Percentiles rank a stretch among this genome's conserved stretches.
These are phyloP conservation scores for Phalaenopsis hybrid DNA, from an alignment of 116 monocot species.

Conservation along the genomic window DNA sequence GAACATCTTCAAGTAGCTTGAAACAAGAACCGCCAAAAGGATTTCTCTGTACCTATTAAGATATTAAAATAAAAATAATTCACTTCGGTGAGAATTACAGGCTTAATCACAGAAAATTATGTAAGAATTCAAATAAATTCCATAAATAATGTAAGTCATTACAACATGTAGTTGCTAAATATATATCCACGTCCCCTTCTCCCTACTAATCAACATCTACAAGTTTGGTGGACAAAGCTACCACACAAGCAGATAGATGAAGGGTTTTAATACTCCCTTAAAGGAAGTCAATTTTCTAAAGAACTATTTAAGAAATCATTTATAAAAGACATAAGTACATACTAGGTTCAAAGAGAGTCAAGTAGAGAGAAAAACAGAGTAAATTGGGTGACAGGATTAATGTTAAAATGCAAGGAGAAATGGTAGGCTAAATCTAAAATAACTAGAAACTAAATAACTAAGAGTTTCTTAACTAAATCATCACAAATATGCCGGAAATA, in stretches of 20 bases:
- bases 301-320: background rate
- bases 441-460: background rate
- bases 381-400: background rate
- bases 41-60: conserved; percentile 41
- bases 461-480: background rate
- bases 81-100: background rate
- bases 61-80: background rate
- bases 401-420: background rate
- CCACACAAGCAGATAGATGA: too few relatives aligned
- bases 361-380: background rate
- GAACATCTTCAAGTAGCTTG: conserved; percentile 87
- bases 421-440: background rate
- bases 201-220: too few relatives aligned
- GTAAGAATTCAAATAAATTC: background rate
- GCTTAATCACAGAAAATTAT: background rate
- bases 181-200: background rate
- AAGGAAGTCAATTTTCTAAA: background rate
- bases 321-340: background rate
- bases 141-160: background rate
- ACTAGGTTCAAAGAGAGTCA: background rate
- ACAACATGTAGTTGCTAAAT: background rate
- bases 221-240: too few relatives aligned
- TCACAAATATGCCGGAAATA: background rate
- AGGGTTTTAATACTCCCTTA: too few relatives aligned
- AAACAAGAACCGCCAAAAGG: conserved; percentile 53